phyloP scores from a whole-genome alignment of 139 green algal genomes.

The Volvox africanus region DNA sequence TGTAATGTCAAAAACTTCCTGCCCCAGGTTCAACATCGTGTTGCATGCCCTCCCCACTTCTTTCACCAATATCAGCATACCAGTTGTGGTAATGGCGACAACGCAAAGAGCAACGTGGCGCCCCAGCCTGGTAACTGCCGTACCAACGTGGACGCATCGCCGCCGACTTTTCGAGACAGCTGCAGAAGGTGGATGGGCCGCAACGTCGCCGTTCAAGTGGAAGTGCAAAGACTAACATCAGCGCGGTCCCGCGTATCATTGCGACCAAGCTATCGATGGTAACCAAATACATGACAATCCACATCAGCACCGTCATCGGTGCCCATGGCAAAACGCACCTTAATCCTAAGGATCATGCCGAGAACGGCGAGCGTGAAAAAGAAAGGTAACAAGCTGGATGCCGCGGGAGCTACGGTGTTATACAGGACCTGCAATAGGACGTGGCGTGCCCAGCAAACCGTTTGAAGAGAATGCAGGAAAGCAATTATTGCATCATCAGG shows the following conservation, averaged over 20 bases:
- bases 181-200: background rate
- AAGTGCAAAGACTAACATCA: too few species aligned
- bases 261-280: too few species aligned
- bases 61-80: conserved; percentile 16
- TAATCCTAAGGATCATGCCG: background rate
- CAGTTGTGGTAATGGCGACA: conserved; percentile 72
- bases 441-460: too few species aligned
- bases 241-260: too few species aligned
- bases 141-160: conserved; percentile 19
- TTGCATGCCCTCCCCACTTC: too few species aligned
- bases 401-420: conserved; percentile 39
- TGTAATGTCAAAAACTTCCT: too few species aligned
- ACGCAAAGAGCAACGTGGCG: conserved; percentile 70
- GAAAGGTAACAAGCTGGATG: conserved; percentile 38
- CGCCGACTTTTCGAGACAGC: background rate
- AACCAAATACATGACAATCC: too few species aligned
- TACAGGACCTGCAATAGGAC: conserved; percentile 51
- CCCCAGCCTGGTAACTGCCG: conserved; percentile 67
- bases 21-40: too few species aligned
- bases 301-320: too few species aligned
- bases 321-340: conserved; percentile 2
- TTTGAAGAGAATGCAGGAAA: too few species aligned
- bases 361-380: background rate
- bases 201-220: too few species aligned
- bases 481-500: too few species aligned